phyloP scores from a whole-genome alignment of 371 early-diverging fungal species.

The Apophysomyces trapeziformis region DNA sequence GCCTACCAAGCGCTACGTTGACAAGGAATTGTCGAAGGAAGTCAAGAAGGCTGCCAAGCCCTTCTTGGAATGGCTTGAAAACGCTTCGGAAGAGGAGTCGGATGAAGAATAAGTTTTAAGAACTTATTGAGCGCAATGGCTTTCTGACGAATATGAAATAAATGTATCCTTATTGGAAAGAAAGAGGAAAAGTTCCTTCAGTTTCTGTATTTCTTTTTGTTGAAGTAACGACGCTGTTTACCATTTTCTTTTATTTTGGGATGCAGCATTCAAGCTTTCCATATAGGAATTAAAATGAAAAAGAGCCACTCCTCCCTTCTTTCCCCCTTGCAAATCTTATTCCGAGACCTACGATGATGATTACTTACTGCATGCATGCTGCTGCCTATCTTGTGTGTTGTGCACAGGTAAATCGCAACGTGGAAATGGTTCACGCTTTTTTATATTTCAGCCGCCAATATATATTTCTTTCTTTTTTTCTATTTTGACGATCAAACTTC shows the following conservation, averaged over 20 bases:
- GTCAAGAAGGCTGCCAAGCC: constrained; percentile 85
- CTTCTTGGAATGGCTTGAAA: constrained; percentile 90
- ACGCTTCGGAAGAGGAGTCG: constrained; percentile 58
- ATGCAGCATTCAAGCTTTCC: background rate
- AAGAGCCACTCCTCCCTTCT: constrained; percentile 5
- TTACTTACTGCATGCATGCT: constrained; percentile 5
- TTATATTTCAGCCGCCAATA: background rate
- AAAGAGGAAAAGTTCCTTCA: background rate
- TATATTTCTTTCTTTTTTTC: background rate
- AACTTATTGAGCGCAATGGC: constrained; percentile 8
- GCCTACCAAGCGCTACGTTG: constrained; percentile 89
- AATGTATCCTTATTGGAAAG: constrained; percentile 10
- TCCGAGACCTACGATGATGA: background rate
- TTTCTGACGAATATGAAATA: background rate
- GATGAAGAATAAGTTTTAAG: constrained; percentile 27
- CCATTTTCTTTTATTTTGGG: background rate
- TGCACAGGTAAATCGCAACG: constrained; percentile 3
- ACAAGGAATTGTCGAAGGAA: constrained; percentile 73
- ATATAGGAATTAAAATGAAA: background rate
- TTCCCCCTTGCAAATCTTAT: background rate
- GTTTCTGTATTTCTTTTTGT: background rate
- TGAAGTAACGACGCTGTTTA: background rate
- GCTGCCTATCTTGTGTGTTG: constrained; percentile 10
- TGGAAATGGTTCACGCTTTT: constrained; percentile 1
- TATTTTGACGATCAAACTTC: background rate